These are phyloP conservation scores for Coemansia sp. DNA, from an alignment of 192 early-diverging fungal genomes.

Conservation along the genomic window DNA sequence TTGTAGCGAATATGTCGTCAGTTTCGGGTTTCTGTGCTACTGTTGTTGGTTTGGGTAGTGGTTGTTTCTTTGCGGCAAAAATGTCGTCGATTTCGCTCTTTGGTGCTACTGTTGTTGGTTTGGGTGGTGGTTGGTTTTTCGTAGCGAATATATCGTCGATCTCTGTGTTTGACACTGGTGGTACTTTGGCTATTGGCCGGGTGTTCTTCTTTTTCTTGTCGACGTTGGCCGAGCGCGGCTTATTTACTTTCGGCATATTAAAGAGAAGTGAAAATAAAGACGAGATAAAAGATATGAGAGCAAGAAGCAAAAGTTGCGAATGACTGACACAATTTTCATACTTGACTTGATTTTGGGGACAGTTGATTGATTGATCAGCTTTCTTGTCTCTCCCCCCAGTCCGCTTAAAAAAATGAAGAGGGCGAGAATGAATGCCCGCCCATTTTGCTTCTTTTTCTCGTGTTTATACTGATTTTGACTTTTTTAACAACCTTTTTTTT, in stretches of 20 bases:
- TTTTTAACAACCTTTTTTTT: background rate
- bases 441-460: background rate
- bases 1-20: too few species aligned
- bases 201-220: slow-evolving; percentile 11
- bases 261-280: background rate
- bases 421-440: background rate
- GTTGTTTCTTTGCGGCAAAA: slow-evolving; percentile 16
- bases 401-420: background rate
- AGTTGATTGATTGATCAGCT: background rate
- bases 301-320: background rate
- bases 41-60: background rate
- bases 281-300: background rate
- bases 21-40: background rate
- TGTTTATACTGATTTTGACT: background rate
- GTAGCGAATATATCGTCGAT: slow-evolving; percentile 49
- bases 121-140: background rate
- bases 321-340: background rate
- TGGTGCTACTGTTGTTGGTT: background rate
- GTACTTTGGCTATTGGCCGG: background rate
- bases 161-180: slow-evolving; percentile 11
- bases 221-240: slow-evolving; percentile 26
- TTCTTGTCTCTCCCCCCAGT: background rate
- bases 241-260: background rate
- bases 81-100: slow-evolving; percentile 21
- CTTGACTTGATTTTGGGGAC: background rate